Evolutionary conservation across 768 basidiomycete species (phyloP), one percentile per base, ranked within the genome.

Genomic region (Pisolithus microcarpus): DNA sequence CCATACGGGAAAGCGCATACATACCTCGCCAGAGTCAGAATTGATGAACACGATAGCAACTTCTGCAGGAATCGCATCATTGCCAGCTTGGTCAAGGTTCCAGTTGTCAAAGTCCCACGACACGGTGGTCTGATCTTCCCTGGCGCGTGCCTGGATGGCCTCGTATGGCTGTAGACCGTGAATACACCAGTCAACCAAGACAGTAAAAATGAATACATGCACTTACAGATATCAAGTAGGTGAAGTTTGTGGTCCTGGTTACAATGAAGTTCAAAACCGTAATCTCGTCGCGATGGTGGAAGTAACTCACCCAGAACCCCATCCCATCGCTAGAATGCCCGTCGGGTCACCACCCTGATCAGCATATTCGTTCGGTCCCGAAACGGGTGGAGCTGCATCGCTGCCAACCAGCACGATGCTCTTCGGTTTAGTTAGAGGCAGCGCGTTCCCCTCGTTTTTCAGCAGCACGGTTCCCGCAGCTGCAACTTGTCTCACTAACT

Each of bases 261-360:
- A 7, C 7, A 18, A 21, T 40, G 54, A 24, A 60, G 48, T 48
- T 4, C 1, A 24, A 21, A 55, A 38, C 73, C 75, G 72, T 53
- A 75, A 4, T 13, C 26, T 76, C 13, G 24, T 16, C 2, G 43
- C 18, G 28, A 19, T 40, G n/a, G 13, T 15, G 26, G 19, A 26
- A 13, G 26, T 23, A 13, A 58, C 69, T 37, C 42, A 74, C 68
- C 90, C 91, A 46, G 84, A 87, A 36, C 91, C 93, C 93, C 93
- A 96, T 13, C 91, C 91, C 84, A 92, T 85, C 7, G 90, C 91
- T 19, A 96, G 74, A 16, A 86, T 75, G 9, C 91, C 91, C 44
- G 76, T 78, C 28, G 70, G 66, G 42, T 72, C 68, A 23, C 83
- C 82, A 44, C 77, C 81, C 23, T 67, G 79, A 55, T 90, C 85